phyloP scores from a whole-genome alignment of 139 green algal species.

The Eudorina sp. region DNA sequence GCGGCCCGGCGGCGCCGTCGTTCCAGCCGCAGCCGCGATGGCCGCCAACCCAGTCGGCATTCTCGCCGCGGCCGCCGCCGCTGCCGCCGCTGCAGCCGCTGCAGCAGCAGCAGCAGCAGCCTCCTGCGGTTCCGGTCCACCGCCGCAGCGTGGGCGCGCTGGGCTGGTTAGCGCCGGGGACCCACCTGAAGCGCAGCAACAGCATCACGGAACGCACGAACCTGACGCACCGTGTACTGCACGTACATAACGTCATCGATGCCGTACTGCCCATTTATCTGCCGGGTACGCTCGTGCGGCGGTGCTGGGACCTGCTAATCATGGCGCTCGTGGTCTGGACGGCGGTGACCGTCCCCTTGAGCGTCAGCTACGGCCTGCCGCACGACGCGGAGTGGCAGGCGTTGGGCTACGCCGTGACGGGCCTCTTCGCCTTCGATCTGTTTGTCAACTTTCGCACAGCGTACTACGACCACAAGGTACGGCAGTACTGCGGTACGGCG shows the following conservation, averaged over 20 bases:
- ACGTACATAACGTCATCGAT: conserved; percentile 8
- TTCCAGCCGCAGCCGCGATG: too few species aligned
- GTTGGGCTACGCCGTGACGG: background rate
- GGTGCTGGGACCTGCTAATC: conserved; percentile 22
- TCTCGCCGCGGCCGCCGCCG: too few species aligned
- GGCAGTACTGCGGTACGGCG: background rate
- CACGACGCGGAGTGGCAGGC: background rate
- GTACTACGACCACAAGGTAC: conserved; percentile 42
- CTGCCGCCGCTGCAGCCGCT: too few species aligned
- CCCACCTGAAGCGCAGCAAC: background rate
- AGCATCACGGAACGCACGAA: background rate
- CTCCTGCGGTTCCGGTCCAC: background rate
- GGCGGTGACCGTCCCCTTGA: conserved; percentile 37
- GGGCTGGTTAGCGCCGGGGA: too few species aligned
- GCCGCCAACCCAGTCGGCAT: too few species aligned
- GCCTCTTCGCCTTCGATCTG: conserved; percentile 24
- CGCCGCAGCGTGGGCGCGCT: background rate
- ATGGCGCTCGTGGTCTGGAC: conserved; percentile 41
- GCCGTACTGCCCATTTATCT: conserved; percentile 24
- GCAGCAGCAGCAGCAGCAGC: background rate
- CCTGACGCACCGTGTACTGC: conserved; percentile 8
- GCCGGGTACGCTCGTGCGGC: background rate
- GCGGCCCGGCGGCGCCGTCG: background rate
- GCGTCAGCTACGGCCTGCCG: conserved; percentile 36
- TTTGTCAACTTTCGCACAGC: conserved; percentile 49